Evolutionary conservation across 2,329 filamentous ascomycete species (phyloP).

Genomic region (Ilyonectria mors-panacis): DNA sequence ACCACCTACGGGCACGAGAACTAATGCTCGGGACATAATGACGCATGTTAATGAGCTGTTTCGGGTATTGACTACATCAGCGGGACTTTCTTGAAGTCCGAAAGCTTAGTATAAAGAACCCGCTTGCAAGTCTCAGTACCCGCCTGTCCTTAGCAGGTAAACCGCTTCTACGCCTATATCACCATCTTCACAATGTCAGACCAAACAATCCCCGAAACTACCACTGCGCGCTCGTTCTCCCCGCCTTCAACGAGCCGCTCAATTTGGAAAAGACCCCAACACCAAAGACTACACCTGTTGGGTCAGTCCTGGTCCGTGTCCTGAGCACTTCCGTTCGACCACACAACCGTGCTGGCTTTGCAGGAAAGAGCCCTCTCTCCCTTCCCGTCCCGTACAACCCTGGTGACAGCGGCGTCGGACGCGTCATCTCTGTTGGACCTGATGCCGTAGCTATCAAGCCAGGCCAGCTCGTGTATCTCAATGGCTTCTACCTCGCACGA

Average conservation of each 20-base stretch:
- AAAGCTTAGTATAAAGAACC: too few relatives aligned
- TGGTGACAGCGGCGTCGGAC: slow-evolving; percentile 15
- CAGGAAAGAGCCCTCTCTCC: slow-evolving; percentile 27
- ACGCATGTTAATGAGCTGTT: too few relatives aligned
- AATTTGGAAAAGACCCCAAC: slow-evolving; percentile 10
- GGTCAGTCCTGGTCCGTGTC: slow-evolving; percentile 34
- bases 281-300: neutral
- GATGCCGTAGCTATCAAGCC: slow-evolving; percentile 28
- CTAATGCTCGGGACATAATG: too few relatives aligned
- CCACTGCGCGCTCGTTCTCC: slow-evolving; percentile 27
- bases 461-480: slow-evolving; percentile 35
- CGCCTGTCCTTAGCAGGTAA: too few relatives aligned
- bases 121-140: too few relatives aligned
- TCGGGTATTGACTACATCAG: too few relatives aligned
- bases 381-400: slow-evolving; percentile 25
- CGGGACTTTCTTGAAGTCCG: too few relatives aligned
- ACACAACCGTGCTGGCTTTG: slow-evolving; percentile 31
- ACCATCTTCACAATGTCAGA: neutral
- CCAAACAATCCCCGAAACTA: neutral
- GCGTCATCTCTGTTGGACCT: slow-evolving; percentile 29
- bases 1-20: too few relatives aligned
- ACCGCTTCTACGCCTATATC: too few relatives aligned
- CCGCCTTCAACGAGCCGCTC: slow-evolving; percentile 32
- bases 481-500: slow-evolving; percentile 26
- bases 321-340: slow-evolving; percentile 32